Conservation (phyloP, 148 eudicot species). For the Rhododendron williamsianum region DNA sequence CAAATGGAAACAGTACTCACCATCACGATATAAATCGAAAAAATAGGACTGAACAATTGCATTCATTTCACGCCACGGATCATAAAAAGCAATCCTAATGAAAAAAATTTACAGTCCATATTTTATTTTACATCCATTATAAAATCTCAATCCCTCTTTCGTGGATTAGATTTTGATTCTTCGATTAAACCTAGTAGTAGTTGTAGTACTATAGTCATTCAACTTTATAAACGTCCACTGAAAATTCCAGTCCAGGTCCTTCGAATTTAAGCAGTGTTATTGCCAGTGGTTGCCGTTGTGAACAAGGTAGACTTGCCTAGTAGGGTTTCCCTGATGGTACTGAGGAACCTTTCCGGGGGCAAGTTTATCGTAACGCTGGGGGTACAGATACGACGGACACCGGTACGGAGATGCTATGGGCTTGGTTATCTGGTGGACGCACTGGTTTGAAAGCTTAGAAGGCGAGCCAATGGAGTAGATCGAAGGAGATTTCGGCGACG, state of each 20-base stretch:
- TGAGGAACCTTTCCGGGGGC: constrained; percentile 13
- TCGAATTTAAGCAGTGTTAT: constrained; percentile 14
- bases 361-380: constrained; percentile 22
- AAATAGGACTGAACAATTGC: constrained; percentile 13
- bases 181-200: background rate
- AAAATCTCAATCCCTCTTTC: background rate
- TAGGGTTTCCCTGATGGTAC: constrained; percentile 24
- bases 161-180: background rate
- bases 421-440: constrained; percentile 18
- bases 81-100: constrained; percentile 10
- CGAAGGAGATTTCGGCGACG: constrained; percentile 29
- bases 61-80: constrained; percentile 20
- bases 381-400: background rate
- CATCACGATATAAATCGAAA: constrained; percentile 4
- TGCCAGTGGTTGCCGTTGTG: constrained; percentile 60
- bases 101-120: constrained; percentile 11
- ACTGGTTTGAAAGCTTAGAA: constrained; percentile 18
- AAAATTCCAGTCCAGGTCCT: background rate
- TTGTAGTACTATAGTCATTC: background rate
- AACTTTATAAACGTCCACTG: background rate
- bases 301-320: constrained; percentile 32
- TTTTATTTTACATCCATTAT: background rate
- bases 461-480: constrained; percentile 13
- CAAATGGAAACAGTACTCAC: background rate
- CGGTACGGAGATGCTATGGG: constrained; percentile 12